Evolutionary conservation across 305 asterid species (phyloP).

Genomic region (Solanum aculeatissimum): DNA sequence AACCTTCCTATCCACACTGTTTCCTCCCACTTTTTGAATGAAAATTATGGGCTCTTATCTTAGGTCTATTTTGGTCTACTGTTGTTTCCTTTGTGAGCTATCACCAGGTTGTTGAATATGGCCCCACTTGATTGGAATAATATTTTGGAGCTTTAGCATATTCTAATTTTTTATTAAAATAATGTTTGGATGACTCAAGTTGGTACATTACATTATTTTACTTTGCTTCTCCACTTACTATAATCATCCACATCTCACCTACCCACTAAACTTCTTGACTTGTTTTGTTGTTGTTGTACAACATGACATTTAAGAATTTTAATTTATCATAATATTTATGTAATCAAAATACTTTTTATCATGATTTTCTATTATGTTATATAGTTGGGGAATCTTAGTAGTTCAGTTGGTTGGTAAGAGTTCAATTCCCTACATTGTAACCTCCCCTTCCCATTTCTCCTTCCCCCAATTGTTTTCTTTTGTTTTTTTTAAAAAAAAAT

Average conservation of each 20-base stretch:
- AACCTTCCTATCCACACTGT: constrained; percentile 5
- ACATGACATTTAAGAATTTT: neutral
- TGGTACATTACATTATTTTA: neutral
- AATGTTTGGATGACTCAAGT: neutral
- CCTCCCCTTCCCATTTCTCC: too few relatives aligned
- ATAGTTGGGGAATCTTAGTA: too few relatives aligned
- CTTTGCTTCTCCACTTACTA: too few relatives aligned
- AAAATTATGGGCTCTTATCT: neutral
- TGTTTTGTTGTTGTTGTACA: too few relatives aligned
- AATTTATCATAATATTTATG: neutral
- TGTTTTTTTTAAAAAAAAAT: too few relatives aligned
- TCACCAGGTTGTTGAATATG: neutral
- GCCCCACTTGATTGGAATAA: neutral
- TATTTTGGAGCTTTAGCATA: neutral
- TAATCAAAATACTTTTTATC: neutral
- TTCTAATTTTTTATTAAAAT: neutral
- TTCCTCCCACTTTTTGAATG: neutral
- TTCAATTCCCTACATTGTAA: too few relatives aligned
- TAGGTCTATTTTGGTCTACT: neutral
- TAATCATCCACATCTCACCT: neutral
- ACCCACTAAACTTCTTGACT: neutral
- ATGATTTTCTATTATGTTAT: neutral
- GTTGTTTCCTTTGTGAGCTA: neutral
- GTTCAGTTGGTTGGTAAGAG: too few relatives aligned
- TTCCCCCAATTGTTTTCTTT: too few relatives aligned